Conservation (phyloP, 768 basidiomycete species). For the Trametes coccinea region DNA sequence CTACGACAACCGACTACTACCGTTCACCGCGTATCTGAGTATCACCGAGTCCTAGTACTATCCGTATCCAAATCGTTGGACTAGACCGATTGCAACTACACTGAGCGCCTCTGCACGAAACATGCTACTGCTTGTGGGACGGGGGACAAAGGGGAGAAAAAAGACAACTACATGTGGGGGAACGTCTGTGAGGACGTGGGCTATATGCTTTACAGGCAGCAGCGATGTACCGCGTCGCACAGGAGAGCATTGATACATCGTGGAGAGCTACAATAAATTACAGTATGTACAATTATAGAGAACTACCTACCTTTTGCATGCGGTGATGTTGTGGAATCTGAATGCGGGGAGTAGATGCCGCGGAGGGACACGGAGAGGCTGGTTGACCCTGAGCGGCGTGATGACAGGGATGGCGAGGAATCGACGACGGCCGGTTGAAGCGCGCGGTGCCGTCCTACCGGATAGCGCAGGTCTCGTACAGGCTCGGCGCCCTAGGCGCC, state of each 20-base stretch:
- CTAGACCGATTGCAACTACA: not conserved
- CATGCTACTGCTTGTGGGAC: not conserved
- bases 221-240: not conserved
- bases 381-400: conserved; percentile 2
- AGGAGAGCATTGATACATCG: conserved; percentile 10
- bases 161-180: not conserved
- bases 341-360: not conserved
- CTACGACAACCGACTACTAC: not conserved
- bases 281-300: conserved; percentile 1
- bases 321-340: not conserved
- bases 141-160: not conserved
- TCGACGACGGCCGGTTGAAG: no score
- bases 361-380: not conserved
- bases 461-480: conserved; percentile 16
- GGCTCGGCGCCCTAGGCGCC: conserved; percentile 20
- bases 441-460: conserved; percentile 2
- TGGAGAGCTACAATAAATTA: conserved; percentile 16
- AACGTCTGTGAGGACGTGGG: not conserved
- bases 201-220: conserved; percentile 4
- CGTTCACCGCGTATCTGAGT: not conserved
- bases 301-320: conserved; percentile 15
- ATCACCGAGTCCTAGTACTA: not conserved
- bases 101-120: not conserved
- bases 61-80: conserved; percentile 2
- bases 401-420: not conserved